Base-by-base conservation (phyloP, 2,329 filamentous ascomycete genomes). In the Arthrobotrys sphaeroides region DNA sequence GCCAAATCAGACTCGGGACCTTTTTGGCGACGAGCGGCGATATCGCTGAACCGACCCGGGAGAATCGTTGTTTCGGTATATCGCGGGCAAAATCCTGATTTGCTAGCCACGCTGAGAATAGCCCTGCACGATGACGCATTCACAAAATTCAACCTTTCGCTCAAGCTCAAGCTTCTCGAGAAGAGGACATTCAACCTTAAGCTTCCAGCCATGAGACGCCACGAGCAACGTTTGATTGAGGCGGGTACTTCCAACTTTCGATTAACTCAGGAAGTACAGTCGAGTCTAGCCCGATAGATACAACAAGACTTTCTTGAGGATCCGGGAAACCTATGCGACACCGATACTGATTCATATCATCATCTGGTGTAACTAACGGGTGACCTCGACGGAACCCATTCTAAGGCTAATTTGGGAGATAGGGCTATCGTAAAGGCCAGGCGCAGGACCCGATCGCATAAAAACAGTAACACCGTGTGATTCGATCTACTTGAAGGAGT, bases 11-110 rank as follows among this genome's bases (percentile, higher is more conserved):
- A 74, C 45, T 62, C 42, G 43, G 55, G 53, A 16, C 45, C 26
- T 55, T 62, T 69, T 65, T 51, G 40, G 47, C 45, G 38, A 51
- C 64, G 12, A n/a, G 33, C 62, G 20, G 22, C 13, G 51, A 26
- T 47, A 13, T 31, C 33, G 43, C 18, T 26, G 6, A 24, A 65
- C 22, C 13, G 42, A 31, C n/a, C 33, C n/a, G 40, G 43, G 31
- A 33, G 57, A 40, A 47, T 42, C 22, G 49, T 47, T 64, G 64
- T 68, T 75, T 75, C 72, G 72, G 72, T 74, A 74, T 59, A 51
- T 75, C 33, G 59, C 72, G 51, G 72, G 47, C 57, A 53, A 75
- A 75, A 69, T 75, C 72, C 42, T 75, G 72, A 75, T 75, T 75
- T 75, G 38, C 64, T 69, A 40, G 59, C 26, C 57, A 47, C 60